Base-by-base conservation (phyloP, 140 eudicot genomes). In the Anethum foeniculum region DNA sequence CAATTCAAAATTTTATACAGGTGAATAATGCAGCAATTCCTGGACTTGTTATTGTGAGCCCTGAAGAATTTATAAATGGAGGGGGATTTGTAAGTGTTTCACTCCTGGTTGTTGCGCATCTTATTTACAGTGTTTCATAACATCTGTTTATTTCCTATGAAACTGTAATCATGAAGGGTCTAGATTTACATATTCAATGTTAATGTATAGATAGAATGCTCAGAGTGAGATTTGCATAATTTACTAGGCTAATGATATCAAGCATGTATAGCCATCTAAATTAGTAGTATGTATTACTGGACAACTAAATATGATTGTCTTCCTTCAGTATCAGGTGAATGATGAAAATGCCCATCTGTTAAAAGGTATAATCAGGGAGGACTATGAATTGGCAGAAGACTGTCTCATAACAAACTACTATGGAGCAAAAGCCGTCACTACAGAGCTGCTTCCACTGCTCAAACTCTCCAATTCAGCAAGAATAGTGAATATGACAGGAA, bases 391-490 rank as follows among this genome's bases (percentile, higher is more conserved):
- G 32, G 52, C 77, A 74, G 56, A n/a, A 43, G 56, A 74, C 8
- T 74, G 54, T 74, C 54, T 74, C 21, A 13, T 2, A 4, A 74
- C 56, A 74, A 74, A 74, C 34, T 74, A 74, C 30, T 74, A 74
- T 9, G 77, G 77, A 74, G 48, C 32, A 21, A 41, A 74, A 43
- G 54, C 34, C 3, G 56, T 74, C 15, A 74, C 32, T 10, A 5
- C 48, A 21, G 56, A 43, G 54, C 52, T 73, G 51, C 51, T 73
- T 43, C 52, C 77, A 3, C 36, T 74, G 5, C 77, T 74, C 16
- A 52, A 74, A 27, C 54, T 41, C 32, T 43, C 77, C 34, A n/a
- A 3, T 41, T 74, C 77, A 10, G 77, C 77, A n/a, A 74, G 77
- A 43, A 44, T 74, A 39, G 77, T 41, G 32, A 74, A 74, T 12